Conservation (phyloP, 768 basidiomycete genomes). For the Cystoderma amianthinum region DNA sequence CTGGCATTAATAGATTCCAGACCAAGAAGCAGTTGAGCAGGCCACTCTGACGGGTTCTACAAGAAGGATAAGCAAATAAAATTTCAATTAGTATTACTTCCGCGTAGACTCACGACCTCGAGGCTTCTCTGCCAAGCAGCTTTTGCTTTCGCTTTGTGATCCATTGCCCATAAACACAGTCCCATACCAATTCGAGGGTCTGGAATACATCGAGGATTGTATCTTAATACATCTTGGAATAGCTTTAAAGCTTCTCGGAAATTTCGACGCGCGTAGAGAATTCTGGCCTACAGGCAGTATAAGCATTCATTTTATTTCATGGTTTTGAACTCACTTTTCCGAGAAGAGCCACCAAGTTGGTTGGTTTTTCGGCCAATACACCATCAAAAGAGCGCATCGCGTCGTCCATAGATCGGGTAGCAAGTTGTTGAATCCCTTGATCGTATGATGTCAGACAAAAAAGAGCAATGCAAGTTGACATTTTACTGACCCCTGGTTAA, state of each 20-base stretch:
- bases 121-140: conserved; percentile 88
- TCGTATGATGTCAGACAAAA: conserved; percentile 2
- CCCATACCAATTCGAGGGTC: conserved; percentile 97
- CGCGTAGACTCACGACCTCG: conserved; percentile 57
- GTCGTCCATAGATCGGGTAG: conserved; percentile 74
- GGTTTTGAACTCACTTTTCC: conserved; percentile 60
- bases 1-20: conserved; percentile 83
- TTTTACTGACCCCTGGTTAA: conserved; percentile 55
- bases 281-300: conserved; percentile 81
- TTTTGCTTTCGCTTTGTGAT: conserved; percentile 74
- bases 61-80: not conserved
- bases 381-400: conserved; percentile 78
- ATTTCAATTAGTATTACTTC: not conserved
- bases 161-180: conserved; percentile 87
- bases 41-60: conserved; percentile 75
- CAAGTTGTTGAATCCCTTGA: conserved; percentile 76
- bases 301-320: too few species aligned
- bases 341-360: conserved; percentile 80
- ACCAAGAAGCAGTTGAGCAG: conserved; percentile 77
- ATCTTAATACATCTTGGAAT: conserved; percentile 79
- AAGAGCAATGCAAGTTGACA: not conserved
- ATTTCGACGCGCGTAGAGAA: conserved; percentile 73
- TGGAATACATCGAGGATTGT: conserved; percentile 74
- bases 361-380: conserved; percentile 71
- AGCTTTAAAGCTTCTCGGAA: conserved; percentile 74